Base-by-base conservation (phyloP, 2,329 filamentous ascomycete species). In the Teratosphaeria destructans region DNA sequence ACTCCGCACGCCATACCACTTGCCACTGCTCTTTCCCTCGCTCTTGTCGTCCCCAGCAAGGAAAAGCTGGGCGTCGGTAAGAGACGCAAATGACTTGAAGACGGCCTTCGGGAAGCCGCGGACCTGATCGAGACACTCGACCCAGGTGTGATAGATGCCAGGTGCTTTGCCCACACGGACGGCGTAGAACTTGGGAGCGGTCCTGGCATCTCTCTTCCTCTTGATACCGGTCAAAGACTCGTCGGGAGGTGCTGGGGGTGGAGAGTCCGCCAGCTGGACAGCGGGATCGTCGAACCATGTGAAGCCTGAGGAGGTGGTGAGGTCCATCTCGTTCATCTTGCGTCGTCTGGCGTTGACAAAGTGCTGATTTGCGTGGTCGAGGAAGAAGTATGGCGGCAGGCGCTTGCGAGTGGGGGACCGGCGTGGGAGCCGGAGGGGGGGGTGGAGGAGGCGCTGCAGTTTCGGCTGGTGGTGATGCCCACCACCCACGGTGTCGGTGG, bases 1-100 rank as follows among this genome's bases (percentile, higher is more conserved):
- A 54, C 75, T 76, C 63, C 81, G 82, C 1, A 87, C 82, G 8
- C 78, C 84, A 63, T 87, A 87, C 69, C 78, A 86, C 66, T 82
- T 81, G 23, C 57, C 61, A 5, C 54, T 57, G 23, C 54, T 57
- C 10, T 56, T 57, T n/a, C 57, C 54, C 10, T 59, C 59, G 23
- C 57, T 60, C 14, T 64, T 63, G 64, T 80, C 81, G 54, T 89
- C 88, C 35, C 52, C 61, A 5, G 59, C 43, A 29, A 90, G 79
- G 70, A 89, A 96, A 1, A 83, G 84, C 67, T 88, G 82, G n/a
- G 93, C 93, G 61, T 96, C 90, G 63, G 85, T 81, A 60, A 81
- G 77, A 0, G 82, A 84, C 10, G 80, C 76, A 70, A 96, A 96
- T 1, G 88, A 90, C 76, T 94, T 93, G 78, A 88, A 73, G 60